Evolutionary conservation across 129 eudicot species (phyloP), one percentile per base, ranked within the genome.

Genomic region (Kitagawia praeruptora): DNA sequence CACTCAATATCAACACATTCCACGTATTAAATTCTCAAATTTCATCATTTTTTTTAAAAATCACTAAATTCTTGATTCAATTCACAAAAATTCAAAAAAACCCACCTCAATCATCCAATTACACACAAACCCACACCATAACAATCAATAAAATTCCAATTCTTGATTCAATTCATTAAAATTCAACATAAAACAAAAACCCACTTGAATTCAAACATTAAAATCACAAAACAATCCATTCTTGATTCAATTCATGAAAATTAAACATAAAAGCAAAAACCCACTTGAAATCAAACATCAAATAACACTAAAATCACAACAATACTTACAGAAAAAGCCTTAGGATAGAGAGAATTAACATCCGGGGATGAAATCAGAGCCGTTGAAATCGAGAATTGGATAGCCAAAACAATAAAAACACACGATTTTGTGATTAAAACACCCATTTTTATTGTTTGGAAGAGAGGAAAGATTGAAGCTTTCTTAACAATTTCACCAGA

Each of bases 281-380:
- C 66, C 28, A 56, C 8, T 21, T 56, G 0, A 45, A 82, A 42
- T 44, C 51, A 54, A 39, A 61, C 14, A 12, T 31, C 21, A 73
- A 80, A 63, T 49, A 6, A 40, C 3, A 66, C 13, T 3, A 1
- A 19, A 23, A 21, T 2, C 4, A 8, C 13, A 23, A 8, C 3
- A 21, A 75, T 64, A 76, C 86, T 91, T 82, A 94, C 99, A 39
- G 96, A 82, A 48, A 95, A 84, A 79, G 99, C 93, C 86, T 92
- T 90, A 16, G 94, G 93, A 63, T 87, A 88, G 3, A 86, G 88
- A 54, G 85, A 84, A 80, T 87, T 88, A 14, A 81, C 40, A 47
- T 84, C 89, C 21, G 85, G 85, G 12, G 88, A 77, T 0, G 93
- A 85, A 79, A 95, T 76, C 76, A 88, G 75, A 74, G 93, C 99